Conservation (phyloP, 2,329 filamentous ascomycete genomes). For the Penicillium frequentans region DNA sequence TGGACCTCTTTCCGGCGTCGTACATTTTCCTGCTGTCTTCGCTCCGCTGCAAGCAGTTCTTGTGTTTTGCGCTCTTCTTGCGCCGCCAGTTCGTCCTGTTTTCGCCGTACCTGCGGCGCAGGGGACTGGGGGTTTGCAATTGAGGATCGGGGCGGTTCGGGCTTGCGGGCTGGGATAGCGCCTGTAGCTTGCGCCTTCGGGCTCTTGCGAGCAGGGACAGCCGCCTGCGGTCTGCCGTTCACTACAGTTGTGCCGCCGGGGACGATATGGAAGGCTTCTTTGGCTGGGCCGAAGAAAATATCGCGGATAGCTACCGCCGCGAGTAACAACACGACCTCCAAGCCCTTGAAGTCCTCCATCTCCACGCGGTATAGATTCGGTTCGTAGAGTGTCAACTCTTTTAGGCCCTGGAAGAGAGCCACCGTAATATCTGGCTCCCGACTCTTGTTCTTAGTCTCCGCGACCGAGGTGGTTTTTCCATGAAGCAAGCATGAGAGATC, state of each 20-base stretch:
- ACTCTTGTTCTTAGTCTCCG: constrained; percentile 68
- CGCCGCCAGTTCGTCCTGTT: constrained; percentile 41
- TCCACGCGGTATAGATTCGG: constrained; percentile 88
- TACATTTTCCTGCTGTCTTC: constrained; percentile 48
- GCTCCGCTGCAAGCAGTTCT: constrained; percentile 50
- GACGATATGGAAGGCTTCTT: constrained; percentile 74
- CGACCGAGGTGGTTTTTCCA: constrained; percentile 66
- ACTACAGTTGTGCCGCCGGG: constrained; percentile 4
- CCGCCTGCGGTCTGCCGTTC: constrained; percentile 5
- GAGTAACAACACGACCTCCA: constrained; percentile 76
- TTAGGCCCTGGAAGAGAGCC: constrained; percentile 76
- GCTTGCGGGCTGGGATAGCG: constrained; percentile 13
- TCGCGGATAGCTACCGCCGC: constrained; percentile 62
- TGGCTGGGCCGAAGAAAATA: constrained; percentile 62
- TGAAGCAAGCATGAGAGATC: constrained; percentile 87
- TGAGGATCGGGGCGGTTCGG: constrained; percentile 4
- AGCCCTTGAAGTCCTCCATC: constrained; percentile 88
- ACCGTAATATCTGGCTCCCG: constrained; percentile 95
- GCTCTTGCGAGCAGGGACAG: constrained; percentile 31
- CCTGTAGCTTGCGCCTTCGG: constrained; percentile 24
- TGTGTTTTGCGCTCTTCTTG: constrained; percentile 55
- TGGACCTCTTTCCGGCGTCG: constrained; percentile 49
- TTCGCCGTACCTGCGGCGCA: constrained; percentile 14
- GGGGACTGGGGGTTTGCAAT: constrained; percentile 15
- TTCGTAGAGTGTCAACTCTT: constrained; percentile 86